phyloP scores from a whole-genome alignment of 1,284 basidiomycete species.

The Pseudozyma hubeiensis region DNA sequence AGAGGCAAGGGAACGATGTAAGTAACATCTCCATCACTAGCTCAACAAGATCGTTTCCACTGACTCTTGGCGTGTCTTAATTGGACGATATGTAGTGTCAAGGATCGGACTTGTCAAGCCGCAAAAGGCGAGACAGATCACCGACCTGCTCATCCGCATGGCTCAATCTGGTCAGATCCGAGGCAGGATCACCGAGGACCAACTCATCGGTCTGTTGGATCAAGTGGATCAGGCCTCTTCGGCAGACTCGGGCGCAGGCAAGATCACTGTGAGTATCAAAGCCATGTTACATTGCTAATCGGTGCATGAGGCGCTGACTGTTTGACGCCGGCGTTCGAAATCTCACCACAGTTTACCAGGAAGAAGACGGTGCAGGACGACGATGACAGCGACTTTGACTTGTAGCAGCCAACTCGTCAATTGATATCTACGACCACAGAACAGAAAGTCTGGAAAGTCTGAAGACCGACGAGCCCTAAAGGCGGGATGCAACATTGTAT shows the following conservation, averaged over 20 bases:
- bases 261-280: slow-evolving; percentile 61
- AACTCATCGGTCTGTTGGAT: slow-evolving; percentile 89
- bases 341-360: slow-evolving; percentile 36
- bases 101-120: slow-evolving; percentile 93
- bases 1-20: slow-evolving; percentile 89
- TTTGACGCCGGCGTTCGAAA: background rate
- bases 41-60: slow-evolving; percentile 4
- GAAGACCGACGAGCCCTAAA: too few species aligned
- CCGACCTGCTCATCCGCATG: slow-evolving; percentile 86
- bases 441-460: too few species aligned
- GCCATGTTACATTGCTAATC: too few species aligned
- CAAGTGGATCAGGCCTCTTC: slow-evolving; percentile 76
- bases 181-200: slow-evolving; percentile 84
- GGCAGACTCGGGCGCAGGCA: slow-evolving; percentile 36
- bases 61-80: background rate
- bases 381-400: slow-evolving; percentile 59
- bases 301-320: background rate
- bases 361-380: slow-evolving; percentile 54
- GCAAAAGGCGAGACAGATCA: slow-evolving; percentile 85
- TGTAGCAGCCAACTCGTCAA: slow-evolving; percentile 19
- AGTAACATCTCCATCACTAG: slow-evolving; percentile 68
- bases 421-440: too few species aligned
- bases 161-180: slow-evolving; percentile 90
- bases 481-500: too few species aligned
- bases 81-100: slow-evolving; percentile 74